Conservation (phyloP, 179 eudicot genomes). For the Beta macrorhiza region DNA sequence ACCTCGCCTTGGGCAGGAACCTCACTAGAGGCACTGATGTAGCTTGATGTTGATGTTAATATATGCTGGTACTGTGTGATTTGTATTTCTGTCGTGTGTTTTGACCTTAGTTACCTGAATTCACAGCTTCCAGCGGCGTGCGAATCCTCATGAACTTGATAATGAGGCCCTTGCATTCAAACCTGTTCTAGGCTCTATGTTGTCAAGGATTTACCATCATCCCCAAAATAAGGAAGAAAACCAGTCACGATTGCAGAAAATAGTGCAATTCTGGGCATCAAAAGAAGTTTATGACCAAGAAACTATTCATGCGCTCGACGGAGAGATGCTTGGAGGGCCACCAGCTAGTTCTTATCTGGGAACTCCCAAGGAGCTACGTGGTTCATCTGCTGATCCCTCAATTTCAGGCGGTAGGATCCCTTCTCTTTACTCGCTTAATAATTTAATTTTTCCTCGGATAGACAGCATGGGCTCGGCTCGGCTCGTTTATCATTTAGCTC, state of each 20-base stretch:
- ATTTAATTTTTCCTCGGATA: background rate
- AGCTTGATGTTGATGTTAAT: background rate
- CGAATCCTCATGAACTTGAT: slow-evolving; percentile 74
- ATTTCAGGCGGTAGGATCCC: slow-evolving; percentile 40
- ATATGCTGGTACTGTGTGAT: background rate
- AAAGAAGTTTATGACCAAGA: slow-evolving; percentile 92
- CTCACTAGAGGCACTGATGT: background rate
- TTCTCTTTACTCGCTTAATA: background rate
- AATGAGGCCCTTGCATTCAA: slow-evolving; percentile 95
- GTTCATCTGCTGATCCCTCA: slow-evolving; percentile 49
- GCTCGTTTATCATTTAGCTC: no score
- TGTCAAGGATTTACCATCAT: slow-evolving; percentile 82
- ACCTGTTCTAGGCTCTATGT: slow-evolving; percentile 87
- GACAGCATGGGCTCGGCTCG: no score
- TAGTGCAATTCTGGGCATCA: slow-evolving; percentile 90
- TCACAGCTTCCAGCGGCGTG: slow-evolving; percentile 85
- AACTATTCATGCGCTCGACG: slow-evolving; percentile 65
- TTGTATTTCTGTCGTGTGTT: background rate
- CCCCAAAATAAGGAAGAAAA: slow-evolving; percentile 89
- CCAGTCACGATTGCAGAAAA: slow-evolving; percentile 82
- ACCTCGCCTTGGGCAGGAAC: background rate
- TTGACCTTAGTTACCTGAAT: slow-evolving; percentile 18
- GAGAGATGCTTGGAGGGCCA: slow-evolving; percentile 76
- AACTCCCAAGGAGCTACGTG: slow-evolving; percentile 46
- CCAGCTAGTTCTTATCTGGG: slow-evolving; percentile 47